phyloP scores from a whole-genome alignment of 1,284 basidiomycete species.

The Mycena sp. region DNA sequence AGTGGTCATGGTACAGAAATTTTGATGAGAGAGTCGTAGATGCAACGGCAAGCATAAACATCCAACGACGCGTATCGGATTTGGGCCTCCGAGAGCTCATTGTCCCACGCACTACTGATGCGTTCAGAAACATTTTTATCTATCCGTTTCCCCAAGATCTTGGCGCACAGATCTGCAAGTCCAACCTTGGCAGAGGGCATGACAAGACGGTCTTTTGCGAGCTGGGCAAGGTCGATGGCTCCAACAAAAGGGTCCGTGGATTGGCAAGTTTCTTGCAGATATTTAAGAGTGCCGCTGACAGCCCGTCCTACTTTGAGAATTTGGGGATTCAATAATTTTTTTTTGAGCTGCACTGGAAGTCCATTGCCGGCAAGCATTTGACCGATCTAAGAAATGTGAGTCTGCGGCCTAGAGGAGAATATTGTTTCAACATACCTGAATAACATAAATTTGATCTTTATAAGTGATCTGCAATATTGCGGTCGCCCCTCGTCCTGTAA shows the following conservation, averaged over 20 bases:
- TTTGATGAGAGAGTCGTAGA: conserved; percentile 26
- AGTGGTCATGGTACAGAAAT: conserved; percentile 23
- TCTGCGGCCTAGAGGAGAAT: background rate
- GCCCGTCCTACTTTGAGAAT: conserved; percentile 30
- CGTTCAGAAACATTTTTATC: conserved; percentile 31
- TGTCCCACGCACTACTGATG: conserved; percentile 29
- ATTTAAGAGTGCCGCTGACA: conserved; percentile 28
- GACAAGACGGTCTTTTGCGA: conserved; percentile 26
- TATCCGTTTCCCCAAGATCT: conserved; percentile 14
- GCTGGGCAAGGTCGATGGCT: conserved; percentile 24
- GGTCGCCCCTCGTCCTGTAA: conserved; percentile 2
- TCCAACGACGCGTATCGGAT: conserved; percentile 36
- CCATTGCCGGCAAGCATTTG: conserved; percentile 1
- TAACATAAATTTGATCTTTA: background rate
- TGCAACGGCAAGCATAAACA: conserved; percentile 28
- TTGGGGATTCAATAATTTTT: conserved; percentile 23
- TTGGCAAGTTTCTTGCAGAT: conserved; percentile 16
- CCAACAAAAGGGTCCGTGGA: conserved; percentile 21
- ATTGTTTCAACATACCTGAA: conserved; percentile 24
- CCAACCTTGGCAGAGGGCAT: background rate
- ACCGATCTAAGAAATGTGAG: background rate
- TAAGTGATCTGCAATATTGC: conserved; percentile 21
- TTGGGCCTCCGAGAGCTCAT: conserved; percentile 23
- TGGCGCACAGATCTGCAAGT: conserved; percentile 12
- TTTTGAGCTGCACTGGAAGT: conserved; percentile 19